Percentiles rank a stretch among this genome's conserved stretches.
Evolutionary conservation across 805 yeast species (phyloP).

Genomic region (Wickerhamiella brachini): DNA sequence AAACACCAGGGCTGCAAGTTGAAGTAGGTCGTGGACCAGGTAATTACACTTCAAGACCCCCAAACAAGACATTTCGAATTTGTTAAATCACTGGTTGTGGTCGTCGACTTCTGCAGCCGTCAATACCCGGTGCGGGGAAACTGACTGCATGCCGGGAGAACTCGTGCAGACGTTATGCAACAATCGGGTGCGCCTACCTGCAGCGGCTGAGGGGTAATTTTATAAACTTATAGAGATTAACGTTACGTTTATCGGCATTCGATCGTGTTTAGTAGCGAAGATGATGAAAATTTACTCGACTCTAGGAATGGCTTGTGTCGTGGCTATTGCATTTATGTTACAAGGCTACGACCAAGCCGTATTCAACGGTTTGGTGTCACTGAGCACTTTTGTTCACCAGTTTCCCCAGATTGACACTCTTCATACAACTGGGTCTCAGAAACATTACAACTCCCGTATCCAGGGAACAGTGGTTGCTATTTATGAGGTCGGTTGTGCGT

Average conservation of each 20-base stretch:
- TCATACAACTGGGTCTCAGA: background rate
- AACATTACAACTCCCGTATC: slow-evolving; percentile 12
- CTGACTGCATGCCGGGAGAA: background rate
- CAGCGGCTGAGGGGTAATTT: background rate
- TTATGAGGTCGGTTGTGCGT: slow-evolving; percentile 57
- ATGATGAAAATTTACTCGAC: background rate
- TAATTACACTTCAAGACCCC: too few species aligned
- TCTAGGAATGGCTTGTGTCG: background rate
- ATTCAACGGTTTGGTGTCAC: slow-evolving; percentile 30
- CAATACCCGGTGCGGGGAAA: background rate
- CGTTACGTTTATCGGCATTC: background rate
- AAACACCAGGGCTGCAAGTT: too few species aligned
- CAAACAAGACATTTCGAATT: too few species aligned
- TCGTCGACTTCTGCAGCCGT: background rate
- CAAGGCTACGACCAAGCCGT: slow-evolving; percentile 63
- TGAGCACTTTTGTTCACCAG: slow-evolving; percentile 16
- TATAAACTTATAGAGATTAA: background rate
- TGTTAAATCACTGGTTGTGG: background rate
- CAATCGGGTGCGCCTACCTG: background rate
- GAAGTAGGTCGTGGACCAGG: too few species aligned
- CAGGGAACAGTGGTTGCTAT: slow-evolving; percentile 21
- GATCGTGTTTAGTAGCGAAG: background rate
- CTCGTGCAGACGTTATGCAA: background rate
- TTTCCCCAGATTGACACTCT: slow-evolving; percentile 12
- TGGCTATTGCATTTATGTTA: slow-evolving; percentile 13